Evolutionary conservation across 306 rosid species (phyloP).

Genomic region (Castanea sativa): DNA sequence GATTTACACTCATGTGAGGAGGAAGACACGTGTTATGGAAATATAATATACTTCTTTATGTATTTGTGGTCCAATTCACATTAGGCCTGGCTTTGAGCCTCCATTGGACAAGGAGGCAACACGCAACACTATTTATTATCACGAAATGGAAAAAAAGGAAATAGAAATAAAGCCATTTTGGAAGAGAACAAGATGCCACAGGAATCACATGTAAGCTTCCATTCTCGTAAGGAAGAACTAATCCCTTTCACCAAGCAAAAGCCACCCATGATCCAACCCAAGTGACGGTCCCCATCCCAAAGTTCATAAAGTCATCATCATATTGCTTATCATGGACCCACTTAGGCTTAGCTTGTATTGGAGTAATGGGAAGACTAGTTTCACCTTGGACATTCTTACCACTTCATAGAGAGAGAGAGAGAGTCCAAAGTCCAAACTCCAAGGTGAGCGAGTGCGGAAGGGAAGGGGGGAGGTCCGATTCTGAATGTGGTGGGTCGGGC

Average conservation of each 20-base stretch:
- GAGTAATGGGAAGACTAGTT: no score
- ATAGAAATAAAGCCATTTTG: slow-evolving; percentile 14
- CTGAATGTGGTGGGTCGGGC: slow-evolving; percentile 7
- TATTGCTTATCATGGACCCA: slow-evolving; percentile 6
- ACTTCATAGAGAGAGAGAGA: not conserved
- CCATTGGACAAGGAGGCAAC: slow-evolving; percentile 17
- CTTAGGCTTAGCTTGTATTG: not conserved
- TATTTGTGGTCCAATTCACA: slow-evolving; percentile 34
- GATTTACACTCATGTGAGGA: no score
- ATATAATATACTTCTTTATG: no score
- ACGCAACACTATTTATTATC: slow-evolving; percentile 31
- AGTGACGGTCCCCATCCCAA: slow-evolving; percentile 2
- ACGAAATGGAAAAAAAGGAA: slow-evolving; percentile 13
- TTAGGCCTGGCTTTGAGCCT: not conserved
- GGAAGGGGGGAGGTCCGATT: slow-evolving; percentile 27
- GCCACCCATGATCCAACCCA: not conserved
- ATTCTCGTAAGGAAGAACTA: slow-evolving; percentile 6
- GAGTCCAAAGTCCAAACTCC: slow-evolving; percentile 26
- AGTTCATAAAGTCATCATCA: not conserved
- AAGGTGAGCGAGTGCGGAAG: slow-evolving; percentile 43
- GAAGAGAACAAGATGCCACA: slow-evolving; percentile 48
- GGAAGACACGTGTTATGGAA: rapidly evolving
- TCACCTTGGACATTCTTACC: no score
- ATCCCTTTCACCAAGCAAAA: slow-evolving; percentile 21
- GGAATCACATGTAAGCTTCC: slow-evolving; percentile 53